phyloP scores from a whole-genome alignment of 2,329 filamentous ascomycete species.

The Colletotrichum melonis region DNA sequence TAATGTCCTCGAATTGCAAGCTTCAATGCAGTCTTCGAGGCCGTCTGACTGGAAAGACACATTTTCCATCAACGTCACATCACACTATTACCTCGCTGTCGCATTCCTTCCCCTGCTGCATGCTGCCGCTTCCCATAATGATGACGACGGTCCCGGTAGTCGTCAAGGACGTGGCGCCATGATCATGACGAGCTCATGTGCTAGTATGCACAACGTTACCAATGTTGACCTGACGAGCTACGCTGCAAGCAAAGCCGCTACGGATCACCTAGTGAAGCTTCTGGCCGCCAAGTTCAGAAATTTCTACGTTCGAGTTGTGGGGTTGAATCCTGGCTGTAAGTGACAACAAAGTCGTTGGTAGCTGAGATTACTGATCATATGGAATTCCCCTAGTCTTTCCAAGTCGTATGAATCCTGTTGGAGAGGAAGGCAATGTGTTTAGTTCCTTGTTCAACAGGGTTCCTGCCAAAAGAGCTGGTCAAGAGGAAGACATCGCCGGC shows the following conservation, averaged over 20 bases:
- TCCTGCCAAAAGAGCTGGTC: constrained; percentile 44
- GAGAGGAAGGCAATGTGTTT: constrained; percentile 46
- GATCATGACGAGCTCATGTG: constrained; percentile 62
- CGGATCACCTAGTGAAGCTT: constrained; percentile 61
- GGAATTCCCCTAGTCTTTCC: constrained; percentile 41
- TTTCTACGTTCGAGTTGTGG: constrained; percentile 46
- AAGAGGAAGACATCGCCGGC: constrained; percentile 46
- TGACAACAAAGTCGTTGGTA: too few species aligned
- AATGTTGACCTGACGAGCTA: constrained; percentile 65
- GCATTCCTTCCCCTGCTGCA: constrained; percentile 56
- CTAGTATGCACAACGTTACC: constrained; percentile 63
- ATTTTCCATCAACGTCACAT: constrained; percentile 60
- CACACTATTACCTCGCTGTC: constrained; percentile 61
- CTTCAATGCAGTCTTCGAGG: constrained; percentile 58
- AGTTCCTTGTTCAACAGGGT: constrained; percentile 46
- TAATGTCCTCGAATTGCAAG: constrained; percentile 53
- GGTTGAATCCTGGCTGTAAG: constrained; percentile 49
- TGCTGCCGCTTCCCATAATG: constrained; percentile 48
- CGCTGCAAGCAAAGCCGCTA: constrained; percentile 62
- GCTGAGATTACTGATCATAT: not conserved
- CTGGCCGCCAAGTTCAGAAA: constrained; percentile 58
- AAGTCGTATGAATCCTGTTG: constrained; percentile 48
- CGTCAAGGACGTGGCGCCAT: constrained; percentile 56
- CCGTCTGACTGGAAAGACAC: constrained; percentile 57
- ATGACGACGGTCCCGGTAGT: constrained; percentile 43